phyloP scores from a whole-genome alignment of 2,329 filamentous ascomycete genomes.

The Penicillium hordei region DNA sequence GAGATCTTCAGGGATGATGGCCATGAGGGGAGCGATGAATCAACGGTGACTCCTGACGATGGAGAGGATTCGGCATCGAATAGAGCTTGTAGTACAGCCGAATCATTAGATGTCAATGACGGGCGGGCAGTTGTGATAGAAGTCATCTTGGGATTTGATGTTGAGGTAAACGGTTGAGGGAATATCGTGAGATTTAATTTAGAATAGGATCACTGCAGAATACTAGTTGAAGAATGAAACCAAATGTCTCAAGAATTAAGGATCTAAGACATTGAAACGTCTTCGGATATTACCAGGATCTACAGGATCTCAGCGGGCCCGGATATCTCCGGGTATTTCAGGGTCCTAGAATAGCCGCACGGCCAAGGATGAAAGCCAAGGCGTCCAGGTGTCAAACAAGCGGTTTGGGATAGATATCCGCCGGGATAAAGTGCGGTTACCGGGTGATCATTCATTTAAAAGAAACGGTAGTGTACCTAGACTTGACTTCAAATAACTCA shows the following conservation, averaged over 20 bases:
- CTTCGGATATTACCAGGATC: slow-evolving; percentile 5
- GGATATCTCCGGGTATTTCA: slow-evolving; percentile 23
- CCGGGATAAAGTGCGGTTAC: slow-evolving; percentile 5
- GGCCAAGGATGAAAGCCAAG: neutral
- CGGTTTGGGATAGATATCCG: slow-evolving; percentile 8
- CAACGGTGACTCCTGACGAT: slow-evolving; percentile 40
- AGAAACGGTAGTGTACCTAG: neutral
- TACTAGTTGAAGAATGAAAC: neutral
- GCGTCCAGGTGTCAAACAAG: slow-evolving; percentile 2
- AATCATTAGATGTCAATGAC: slow-evolving; percentile 45
- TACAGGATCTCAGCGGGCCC: slow-evolving; percentile 5
- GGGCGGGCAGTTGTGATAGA: slow-evolving; percentile 25
- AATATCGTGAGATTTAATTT: neutral
- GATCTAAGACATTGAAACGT: neutral
- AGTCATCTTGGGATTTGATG: slow-evolving; percentile 16
- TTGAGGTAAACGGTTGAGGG: neutral
- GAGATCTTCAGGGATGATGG: slow-evolving; percentile 40
- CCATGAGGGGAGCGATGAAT: slow-evolving; percentile 41
- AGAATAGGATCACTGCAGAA: neutral
- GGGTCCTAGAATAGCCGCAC: slow-evolving; percentile 9
- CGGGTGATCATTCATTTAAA: slow-evolving; percentile 10
- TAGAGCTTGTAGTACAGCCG: slow-evolving; percentile 47
- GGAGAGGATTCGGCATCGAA: slow-evolving; percentile 48
- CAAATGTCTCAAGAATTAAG: neutral
- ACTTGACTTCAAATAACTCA: neutral